Conservation (phyloP, 192 early-diverging fungal species). For the Funneliformis mosseae region DNA sequence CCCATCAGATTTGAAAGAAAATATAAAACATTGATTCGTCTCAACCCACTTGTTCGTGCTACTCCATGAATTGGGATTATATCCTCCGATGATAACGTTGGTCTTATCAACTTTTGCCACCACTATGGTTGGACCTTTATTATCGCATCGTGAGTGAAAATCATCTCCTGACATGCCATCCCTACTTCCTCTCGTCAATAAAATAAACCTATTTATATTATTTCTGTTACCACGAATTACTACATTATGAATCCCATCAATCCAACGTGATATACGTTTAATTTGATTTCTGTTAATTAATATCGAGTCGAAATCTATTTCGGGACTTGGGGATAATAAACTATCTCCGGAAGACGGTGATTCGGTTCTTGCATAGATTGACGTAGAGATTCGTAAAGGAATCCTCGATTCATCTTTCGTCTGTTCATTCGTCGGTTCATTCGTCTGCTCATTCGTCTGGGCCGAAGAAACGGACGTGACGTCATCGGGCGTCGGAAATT, state of each 20-base stretch:
- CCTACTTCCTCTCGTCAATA: not conserved
- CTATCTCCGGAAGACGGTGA: not conserved
- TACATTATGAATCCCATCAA: not conserved
- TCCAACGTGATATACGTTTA: not conserved
- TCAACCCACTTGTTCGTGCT: not conserved
- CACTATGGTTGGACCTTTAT: conserved; percentile 4
- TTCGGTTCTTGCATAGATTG: too few species aligned
- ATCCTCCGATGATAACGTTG: not conserved
- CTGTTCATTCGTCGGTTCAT: too few species aligned
- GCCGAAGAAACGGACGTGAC: too few species aligned
- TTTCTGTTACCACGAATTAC: not conserved
- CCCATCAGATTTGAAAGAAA: not conserved
- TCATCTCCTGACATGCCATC: not conserved
- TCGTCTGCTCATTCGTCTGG: too few species aligned
- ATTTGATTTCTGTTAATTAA: not conserved
- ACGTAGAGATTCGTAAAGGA: too few species aligned
- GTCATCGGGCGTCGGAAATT: too few species aligned
- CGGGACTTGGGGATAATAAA: not conserved
- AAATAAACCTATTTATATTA: not conserved
- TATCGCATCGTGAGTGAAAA: conserved; percentile 1
- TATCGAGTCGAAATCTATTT: not conserved
- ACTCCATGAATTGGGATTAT: conserved; percentile 2
- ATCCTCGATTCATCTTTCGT: too few species aligned
- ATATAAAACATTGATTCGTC: conserved; percentile 2
- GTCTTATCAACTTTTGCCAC: not conserved